These are phyloP conservation scores for Cadophora sp. DNA, from an alignment of 2,329 filamentous ascomycete species.

Conservation along the genomic window DNA sequence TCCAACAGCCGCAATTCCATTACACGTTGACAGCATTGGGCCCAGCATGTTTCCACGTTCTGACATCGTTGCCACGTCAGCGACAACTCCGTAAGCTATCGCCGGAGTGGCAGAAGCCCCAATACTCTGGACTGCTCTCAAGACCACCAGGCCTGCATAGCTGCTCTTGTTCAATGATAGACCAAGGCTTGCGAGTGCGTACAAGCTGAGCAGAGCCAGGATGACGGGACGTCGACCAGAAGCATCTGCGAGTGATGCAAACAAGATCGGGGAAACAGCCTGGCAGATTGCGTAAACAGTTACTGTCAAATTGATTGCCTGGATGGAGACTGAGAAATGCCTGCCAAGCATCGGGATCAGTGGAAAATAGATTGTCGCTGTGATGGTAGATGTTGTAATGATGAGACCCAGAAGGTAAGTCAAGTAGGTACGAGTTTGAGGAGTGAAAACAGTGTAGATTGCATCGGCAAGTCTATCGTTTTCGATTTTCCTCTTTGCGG, in stretches of 20 bases:
- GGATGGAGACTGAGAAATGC: background rate
- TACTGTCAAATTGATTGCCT: background rate
- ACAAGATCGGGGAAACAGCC: background rate
- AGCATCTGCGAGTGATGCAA: background rate
- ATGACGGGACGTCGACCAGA: background rate
- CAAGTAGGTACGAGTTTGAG: background rate
- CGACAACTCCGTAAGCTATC: background rate
- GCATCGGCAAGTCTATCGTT: no score
- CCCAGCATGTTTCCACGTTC: background rate
- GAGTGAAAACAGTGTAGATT: background rate
- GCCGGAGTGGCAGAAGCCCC: background rate
- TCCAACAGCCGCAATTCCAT: background rate
- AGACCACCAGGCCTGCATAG: background rate
- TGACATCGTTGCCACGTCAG: background rate
- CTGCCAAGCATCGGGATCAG: background rate
- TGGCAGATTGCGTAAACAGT: background rate
- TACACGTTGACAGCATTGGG: background rate
- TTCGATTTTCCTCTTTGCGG: no score
- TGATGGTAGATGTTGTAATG: background rate
- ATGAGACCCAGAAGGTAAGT: background rate
- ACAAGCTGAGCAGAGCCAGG: background rate
- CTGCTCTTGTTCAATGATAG: background rate
- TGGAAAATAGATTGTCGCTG: background rate
- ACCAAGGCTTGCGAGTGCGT: background rate
- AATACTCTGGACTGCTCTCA: background rate